Evolutionary conservation across 2,329 filamentous ascomycete genomes (phyloP).

Genomic region (Colletotrichum simmondsii): DNA sequence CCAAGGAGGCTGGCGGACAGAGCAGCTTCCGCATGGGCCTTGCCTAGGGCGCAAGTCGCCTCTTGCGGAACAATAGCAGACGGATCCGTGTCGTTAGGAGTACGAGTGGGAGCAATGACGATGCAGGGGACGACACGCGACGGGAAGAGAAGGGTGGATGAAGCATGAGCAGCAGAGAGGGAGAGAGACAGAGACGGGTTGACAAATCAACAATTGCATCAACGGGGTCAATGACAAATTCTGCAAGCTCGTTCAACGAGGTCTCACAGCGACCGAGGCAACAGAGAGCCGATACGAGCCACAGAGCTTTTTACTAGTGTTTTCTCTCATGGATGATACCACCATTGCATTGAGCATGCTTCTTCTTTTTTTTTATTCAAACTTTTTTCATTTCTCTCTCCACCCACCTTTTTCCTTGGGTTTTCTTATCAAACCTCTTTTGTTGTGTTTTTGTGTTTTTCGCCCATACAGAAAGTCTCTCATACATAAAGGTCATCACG

Average conservation of each 20-base stretch:
- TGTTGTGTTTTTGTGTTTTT: conserved; percentile 34
- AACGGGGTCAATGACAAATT: conserved; percentile 32
- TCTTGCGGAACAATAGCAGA: not conserved
- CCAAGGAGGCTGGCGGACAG: conserved; percentile 41
- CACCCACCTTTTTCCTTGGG: conserved; percentile 11
- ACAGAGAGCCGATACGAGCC: conserved; percentile 34
- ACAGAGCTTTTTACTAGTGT: conserved; percentile 35
- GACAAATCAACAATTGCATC: conserved; percentile 31
- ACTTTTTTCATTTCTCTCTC: conserved; percentile 31
- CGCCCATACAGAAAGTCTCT: conserved; percentile 25
- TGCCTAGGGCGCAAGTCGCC: conserved; percentile 22
- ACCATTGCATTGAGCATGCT: conserved; percentile 52
- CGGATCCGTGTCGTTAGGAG: conserved; percentile 8
- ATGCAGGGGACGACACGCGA: not conserved
- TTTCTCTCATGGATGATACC: conserved; percentile 53
- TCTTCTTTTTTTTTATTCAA: conserved; percentile 39
- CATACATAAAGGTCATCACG: conserved; percentile 34
- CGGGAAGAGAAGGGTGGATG: not conserved
- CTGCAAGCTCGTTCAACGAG: conserved; percentile 29
- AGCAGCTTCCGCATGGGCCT: conserved; percentile 24
- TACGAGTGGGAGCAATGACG: not conserved
- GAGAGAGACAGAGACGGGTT: not conserved
- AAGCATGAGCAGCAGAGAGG: conserved; percentile 4
- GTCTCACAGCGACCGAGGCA: conserved; percentile 33
- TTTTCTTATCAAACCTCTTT: conserved; percentile 32